Conservation (phyloP, 2,329 filamentous ascomycete species). For the Neodidymelliopsis sp. region DNA sequence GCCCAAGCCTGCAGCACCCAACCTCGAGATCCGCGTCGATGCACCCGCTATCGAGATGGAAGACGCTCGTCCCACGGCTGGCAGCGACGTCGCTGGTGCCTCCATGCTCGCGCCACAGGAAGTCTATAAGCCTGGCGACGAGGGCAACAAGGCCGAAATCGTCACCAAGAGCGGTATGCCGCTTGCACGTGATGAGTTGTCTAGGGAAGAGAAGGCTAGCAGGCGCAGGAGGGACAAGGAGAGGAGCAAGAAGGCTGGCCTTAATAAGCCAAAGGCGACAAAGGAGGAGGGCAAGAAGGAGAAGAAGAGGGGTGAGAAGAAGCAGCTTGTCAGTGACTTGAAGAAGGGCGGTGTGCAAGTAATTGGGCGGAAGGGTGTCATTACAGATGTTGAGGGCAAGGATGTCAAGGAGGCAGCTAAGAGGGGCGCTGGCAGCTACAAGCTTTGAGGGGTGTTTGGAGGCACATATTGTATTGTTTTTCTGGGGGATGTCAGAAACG, state of each 20-base stretch:
- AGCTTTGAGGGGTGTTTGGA: constrained; percentile 29
- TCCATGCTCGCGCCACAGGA: constrained; percentile 93
- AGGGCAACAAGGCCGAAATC: constrained; percentile 73
- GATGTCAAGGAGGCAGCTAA: constrained; percentile 60
- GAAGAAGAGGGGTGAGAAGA: constrained; percentile 65
- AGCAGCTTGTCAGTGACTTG: constrained; percentile 69
- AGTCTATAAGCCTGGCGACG: constrained; percentile 82
- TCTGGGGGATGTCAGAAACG: not conserved
- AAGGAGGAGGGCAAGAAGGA: constrained; percentile 46
- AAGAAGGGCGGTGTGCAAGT: constrained; percentile 90
- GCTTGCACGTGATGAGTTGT: constrained; percentile 84
- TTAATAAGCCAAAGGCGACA: constrained; percentile 54
- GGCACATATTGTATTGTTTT: not conserved
- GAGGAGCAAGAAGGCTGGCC: constrained; percentile 74
- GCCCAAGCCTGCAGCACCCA: constrained; percentile 82
- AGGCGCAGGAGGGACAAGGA: constrained; percentile 84
- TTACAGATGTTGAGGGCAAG: constrained; percentile 84
- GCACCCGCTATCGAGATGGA: constrained; percentile 94
- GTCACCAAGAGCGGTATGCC: constrained; percentile 80
- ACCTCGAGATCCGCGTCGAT: constrained; percentile 85
- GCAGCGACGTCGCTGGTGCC: constrained; percentile 71
- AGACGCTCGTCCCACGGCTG: constrained; percentile 87
- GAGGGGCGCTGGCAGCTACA: constrained; percentile 44
- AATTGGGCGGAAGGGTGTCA: constrained; percentile 87
- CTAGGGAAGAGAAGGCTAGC: constrained; percentile 81